Evolutionary conservation across 108 stramenopile species (phyloP), one percentile per base, ranked within the genome.

Genomic region (Seminavis robusta): DNA sequence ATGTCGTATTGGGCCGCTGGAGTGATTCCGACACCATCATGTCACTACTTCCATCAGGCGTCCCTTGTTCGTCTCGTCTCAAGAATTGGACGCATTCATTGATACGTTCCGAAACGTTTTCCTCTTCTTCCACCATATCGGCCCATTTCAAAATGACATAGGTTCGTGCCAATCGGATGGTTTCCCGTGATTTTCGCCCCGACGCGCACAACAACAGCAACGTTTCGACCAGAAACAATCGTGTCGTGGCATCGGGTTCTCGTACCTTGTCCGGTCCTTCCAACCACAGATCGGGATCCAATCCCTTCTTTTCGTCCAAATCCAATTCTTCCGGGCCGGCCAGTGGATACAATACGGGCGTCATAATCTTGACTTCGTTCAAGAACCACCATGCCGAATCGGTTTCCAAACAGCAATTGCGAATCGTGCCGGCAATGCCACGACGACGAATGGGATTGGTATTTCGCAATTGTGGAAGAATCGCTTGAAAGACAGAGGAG

Each of bases 231-330:
- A 85, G 51, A 34, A 65, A 73, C 13, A 85, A 48, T 24, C 90
- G 58, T 8, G 84, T 81, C 23, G 59, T 21, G 1, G 34, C 36
- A 65, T 91, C 88, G 4, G 84, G 38, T 52, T 94, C 94, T 4
- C 94, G 72, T 36, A 59, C 62, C 56, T 87, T 84, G 50, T 81
- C 74, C 0, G 86, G 86, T n/a, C 94, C 94, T 23, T 67, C 58
- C 40, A 94, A 40, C 94, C 94, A 94, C 52, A 88, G 71, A 48
- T 90, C 86, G 11, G 94, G 94, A 66, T 91, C 84, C 52, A 94
- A 66, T 0, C 88, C 88, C 23, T 76, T 61, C 63, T 90, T 94
- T 66, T 94, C 94, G 33, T 91, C 86, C 1, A 89, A 41, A 40
- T 78, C 70, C 23, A 94, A 56, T 73, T 86, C 90, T 66, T 94